Conservation (phyloP, 1,284 basidiomycete genomes). For the Marasmius tenuissimus region DNA sequence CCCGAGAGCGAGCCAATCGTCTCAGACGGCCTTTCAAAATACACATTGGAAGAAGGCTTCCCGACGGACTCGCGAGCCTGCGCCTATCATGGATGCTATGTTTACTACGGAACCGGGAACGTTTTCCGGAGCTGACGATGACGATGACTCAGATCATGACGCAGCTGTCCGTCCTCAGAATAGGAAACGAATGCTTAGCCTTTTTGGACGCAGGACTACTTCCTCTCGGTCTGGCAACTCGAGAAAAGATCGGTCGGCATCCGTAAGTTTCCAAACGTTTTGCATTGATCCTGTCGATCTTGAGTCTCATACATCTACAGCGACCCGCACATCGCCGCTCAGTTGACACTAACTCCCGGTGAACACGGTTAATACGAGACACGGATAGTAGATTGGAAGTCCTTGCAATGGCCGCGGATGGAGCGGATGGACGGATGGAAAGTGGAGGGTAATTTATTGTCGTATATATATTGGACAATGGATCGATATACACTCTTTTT, state of each 20-base stretch:
- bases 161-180: background rate
- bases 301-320: background rate
- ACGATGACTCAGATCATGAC: background rate
- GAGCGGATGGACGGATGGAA: no score
- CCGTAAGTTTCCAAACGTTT: background rate
- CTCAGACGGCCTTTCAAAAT: background rate
- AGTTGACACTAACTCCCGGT: background rate
- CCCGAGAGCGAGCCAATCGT: background rate
- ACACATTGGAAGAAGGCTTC: conserved; percentile 19
- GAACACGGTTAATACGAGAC: no score
- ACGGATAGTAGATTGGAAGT: no score
- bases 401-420: no score
- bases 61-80: conserved; percentile 21
- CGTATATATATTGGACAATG: background rate
- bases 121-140: conserved; percentile 15
- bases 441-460: background rate
- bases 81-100: conserved; percentile 6
- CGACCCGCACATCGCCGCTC: background rate
- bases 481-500: no score
- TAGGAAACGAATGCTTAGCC: background rate
- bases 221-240: background rate
- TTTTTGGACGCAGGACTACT: background rate
- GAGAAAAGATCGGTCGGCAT: background rate
- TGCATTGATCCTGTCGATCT: background rate
- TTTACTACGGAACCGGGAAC: conserved; percentile 35